Percentiles rank a stretch among this genome's conserved stretches.
These are phyloP conservation scores for Talaromyces rugulosus DNA, from an alignment of 2,329 filamentous ascomycete genomes.

Conservation along the genomic window DNA sequence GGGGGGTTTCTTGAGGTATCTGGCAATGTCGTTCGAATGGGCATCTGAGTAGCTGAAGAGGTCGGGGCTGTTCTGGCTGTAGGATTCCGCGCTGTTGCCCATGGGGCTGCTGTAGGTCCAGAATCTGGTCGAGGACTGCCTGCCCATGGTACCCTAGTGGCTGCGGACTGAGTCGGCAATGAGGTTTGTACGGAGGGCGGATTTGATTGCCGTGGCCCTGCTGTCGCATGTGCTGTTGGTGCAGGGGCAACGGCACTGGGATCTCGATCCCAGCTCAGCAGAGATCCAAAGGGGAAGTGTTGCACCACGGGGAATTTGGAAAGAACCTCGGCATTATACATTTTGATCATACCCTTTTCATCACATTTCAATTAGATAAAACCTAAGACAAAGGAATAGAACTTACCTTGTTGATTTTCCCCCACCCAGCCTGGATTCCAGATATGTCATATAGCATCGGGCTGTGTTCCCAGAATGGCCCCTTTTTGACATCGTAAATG, in stretches of 20 bases:
- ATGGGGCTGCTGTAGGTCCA: constrained; percentile 27
- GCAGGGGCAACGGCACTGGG: constrained; percentile 52
- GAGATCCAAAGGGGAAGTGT: constrained; percentile 78
- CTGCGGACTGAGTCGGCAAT: constrained; percentile 21
- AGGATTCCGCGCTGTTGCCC: constrained; percentile 19
- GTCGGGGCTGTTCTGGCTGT: background rate
- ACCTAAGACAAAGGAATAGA: background rate
- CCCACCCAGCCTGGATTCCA: constrained; percentile 89
- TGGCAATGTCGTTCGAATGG: constrained; percentile 14
- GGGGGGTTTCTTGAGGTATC: constrained; percentile 26
- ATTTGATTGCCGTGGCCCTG: constrained; percentile 22
- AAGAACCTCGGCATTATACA: constrained; percentile 96
- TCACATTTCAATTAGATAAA: background rate
- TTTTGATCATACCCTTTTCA: constrained; percentile 87
- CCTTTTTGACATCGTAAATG: constrained; percentile 94
- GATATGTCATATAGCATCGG: constrained; percentile 93
- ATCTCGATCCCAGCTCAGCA: constrained; percentile 73
- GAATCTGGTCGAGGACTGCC: constrained; percentile 14
- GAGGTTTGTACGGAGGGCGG: constrained; percentile 13
- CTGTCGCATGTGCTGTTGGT: constrained; percentile 52
- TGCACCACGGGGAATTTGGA: constrained; percentile 98
- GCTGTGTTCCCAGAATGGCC: constrained; percentile 96
- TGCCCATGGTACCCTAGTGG: constrained; percentile 35
- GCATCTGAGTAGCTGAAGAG: constrained; percentile 10
- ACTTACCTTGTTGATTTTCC: constrained; percentile 83